These are phyloP conservation scores for Ganoderma meredithae DNA, from an alignment of 1,284 basidiomycete species.

Conservation along the genomic window DNA sequence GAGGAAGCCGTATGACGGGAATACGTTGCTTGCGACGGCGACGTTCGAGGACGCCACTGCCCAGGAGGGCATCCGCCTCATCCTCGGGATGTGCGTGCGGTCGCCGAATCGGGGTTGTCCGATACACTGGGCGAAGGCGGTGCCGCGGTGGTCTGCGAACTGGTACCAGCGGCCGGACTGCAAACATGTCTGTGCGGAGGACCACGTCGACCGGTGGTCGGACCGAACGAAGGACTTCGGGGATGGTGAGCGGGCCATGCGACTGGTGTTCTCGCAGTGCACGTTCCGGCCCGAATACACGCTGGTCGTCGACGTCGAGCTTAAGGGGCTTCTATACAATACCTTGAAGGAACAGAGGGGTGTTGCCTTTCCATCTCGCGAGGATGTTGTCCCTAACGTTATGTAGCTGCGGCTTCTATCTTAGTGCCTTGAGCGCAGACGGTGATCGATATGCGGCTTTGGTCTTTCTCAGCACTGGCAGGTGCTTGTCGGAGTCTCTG, in stretches of 20 bases:
- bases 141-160: neutral
- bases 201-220: constrained; percentile 14
- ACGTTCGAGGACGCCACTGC: neutral
- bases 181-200: constrained; percentile 1
- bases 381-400: no score
- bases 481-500: no score
- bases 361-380: neutral
- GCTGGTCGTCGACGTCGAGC: constrained; percentile 8
- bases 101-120: neutral
- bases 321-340: neutral
- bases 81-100: neutral
- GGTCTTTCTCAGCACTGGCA: no score
- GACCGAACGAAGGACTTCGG: constrained; percentile 9
- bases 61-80: constrained; percentile 5
- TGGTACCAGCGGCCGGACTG: neutral
- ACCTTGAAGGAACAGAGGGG: neutral
- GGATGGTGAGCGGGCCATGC: neutral
- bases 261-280: constrained; percentile 13
- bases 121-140: constrained; percentile 6
- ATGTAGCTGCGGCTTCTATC: neutral
- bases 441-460: no score
- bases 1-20: neutral
- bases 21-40: neutral
- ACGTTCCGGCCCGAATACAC: neutral
- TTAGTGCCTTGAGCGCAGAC: neutral